phyloP scores from a whole-genome alignment of 2,329 filamentous ascomycete species.

The Aphanoascus verrucosus region DNA sequence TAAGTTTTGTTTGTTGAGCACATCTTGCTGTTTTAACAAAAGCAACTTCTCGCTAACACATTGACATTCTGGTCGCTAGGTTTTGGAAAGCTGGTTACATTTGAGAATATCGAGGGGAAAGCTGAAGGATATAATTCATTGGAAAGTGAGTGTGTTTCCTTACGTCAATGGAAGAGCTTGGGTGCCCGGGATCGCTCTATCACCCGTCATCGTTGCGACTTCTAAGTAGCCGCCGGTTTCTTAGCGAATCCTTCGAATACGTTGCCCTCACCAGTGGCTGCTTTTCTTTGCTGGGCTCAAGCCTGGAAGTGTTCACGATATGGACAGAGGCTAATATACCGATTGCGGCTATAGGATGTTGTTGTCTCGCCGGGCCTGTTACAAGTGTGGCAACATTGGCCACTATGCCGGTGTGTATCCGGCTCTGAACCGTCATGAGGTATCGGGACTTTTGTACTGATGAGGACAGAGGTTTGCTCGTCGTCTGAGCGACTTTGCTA shows the following conservation, averaged over 20 bases:
- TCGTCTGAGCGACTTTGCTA: constrained; percentile 98
- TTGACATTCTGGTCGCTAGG: constrained; percentile 2
- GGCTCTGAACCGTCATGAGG: constrained; percentile 35
- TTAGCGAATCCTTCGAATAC: neutral
- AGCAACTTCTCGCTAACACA: constrained; percentile 2
- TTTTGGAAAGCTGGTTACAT: neutral
- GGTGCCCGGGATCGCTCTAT: neutral
- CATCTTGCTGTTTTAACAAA: neutral
- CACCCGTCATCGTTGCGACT: neutral
- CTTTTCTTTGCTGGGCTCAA: neutral
- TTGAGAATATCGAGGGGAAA: neutral
- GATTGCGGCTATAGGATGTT: constrained; percentile 46
- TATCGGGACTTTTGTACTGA: constrained; percentile 46
- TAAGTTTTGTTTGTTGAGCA: neutral
- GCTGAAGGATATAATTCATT: neutral
- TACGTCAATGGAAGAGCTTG: neutral
- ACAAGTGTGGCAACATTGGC: constrained; percentile 68
- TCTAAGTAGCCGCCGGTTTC: neutral
- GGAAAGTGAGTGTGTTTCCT: constrained; percentile 3
- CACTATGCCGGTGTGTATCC: constrained; percentile 46
- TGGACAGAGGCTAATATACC: neutral
- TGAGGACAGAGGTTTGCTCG: constrained; percentile 71
- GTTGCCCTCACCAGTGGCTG: neutral
- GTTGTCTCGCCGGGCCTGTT: constrained; percentile 74
- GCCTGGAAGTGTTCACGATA: neutral